Evolutionary conservation across 441 rosid species (phyloP).

Genomic region (Erodium texanum): DNA sequence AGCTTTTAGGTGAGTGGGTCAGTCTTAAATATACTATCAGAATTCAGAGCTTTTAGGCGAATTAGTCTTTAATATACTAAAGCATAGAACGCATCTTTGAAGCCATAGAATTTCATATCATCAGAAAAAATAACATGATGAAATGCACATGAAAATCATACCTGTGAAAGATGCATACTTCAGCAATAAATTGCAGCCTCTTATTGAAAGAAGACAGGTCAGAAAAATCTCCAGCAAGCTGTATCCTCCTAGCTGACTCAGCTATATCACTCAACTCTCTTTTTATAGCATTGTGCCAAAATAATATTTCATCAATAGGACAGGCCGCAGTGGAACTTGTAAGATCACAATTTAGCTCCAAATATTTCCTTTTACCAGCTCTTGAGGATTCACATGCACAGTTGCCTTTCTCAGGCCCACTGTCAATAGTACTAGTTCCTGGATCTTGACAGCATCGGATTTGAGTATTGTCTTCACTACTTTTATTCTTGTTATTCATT

Average conservation of each 20-base stretch:
- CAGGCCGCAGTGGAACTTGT: conserved; percentile 27
- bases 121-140: not conserved
- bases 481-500: conserved; percentile 23
- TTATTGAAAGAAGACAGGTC: conserved; percentile 53
- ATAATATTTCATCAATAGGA: conserved; percentile 65
- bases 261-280: conserved; percentile 55
- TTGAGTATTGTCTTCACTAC: conserved; percentile 24
- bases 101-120: not conserved
- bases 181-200: conserved; percentile 68
- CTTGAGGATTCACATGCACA: conserved; percentile 42
- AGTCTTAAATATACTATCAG: too few species aligned
- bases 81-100: not conserved
- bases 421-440: conserved; percentile 23
- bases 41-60: too few species aligned
- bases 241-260: conserved; percentile 55
- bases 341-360: conserved; percentile 30
- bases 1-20: too few species aligned
- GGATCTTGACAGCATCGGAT: conserved; percentile 29
- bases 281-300: conserved; percentile 76
- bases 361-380: conserved; percentile 47
- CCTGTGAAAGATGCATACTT: conserved; percentile 78
- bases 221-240: conserved; percentile 50
- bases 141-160: conserved; percentile 22
- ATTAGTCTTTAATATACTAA: not conserved
- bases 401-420: conserved; percentile 25